phyloP scores from a whole-genome alignment of 305 asterid species.

The Fraxinus greggii region DNA sequence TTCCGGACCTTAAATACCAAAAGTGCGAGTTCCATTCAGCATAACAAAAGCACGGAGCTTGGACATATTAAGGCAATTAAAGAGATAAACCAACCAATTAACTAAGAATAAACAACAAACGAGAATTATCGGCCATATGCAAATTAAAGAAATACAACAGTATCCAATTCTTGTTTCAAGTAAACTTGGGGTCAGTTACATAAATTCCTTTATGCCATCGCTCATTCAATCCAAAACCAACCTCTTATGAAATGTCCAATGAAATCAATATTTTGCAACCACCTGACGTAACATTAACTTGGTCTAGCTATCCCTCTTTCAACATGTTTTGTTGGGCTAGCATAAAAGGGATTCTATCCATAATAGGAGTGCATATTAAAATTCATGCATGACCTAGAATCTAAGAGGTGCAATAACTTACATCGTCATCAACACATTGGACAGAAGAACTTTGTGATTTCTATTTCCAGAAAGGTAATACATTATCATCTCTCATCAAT shows the following conservation, averaged over 20 bases:
- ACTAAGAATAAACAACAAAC: no score
- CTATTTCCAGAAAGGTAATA: not conserved
- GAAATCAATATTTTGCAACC: no score
- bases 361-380: not conserved
- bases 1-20: not conserved
- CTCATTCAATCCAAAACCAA: no score
- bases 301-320: not conserved
- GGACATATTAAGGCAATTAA: not conserved
- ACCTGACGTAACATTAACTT: no score
- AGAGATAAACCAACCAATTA: no score
- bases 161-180: no score
- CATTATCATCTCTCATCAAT: not conserved
- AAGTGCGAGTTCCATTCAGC: not conserved
- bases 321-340: not conserved
- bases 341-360: not conserved
- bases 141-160: no score
- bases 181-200: no score
- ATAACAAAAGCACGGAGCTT: not conserved
- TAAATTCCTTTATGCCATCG: no score
- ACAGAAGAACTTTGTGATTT: not conserved
- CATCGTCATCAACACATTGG: not conserved
- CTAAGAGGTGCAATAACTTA: not conserved
- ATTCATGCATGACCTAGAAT: not conserved
- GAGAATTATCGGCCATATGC: no score
- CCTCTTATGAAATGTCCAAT: no score